A percentile compares a stretch with the other conserved stretches of the same genome.
Evolutionary conservation across 352 stramenopile species (phyloP).

Genomic region (Globisporangium carolinianum): DNA sequence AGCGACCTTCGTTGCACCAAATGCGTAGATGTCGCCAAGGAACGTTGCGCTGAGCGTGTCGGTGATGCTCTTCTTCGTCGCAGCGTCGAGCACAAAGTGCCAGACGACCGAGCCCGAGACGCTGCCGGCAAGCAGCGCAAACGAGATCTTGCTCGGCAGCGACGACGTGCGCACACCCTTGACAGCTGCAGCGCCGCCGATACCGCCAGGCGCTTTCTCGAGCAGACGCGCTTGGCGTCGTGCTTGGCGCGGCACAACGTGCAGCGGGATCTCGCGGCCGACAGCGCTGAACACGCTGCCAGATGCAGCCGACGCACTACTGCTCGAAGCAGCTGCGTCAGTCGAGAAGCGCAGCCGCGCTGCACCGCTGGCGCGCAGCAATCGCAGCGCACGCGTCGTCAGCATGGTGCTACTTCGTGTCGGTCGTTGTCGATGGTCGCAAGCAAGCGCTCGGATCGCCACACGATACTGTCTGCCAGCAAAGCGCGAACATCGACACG

Average conservation of each 20-base stretch:
- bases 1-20: constrained; percentile 54
- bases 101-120: constrained; percentile 60
- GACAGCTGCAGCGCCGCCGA: constrained; percentile 10
- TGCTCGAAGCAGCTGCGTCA: not conserved
- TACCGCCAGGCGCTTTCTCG: constrained; percentile 24
- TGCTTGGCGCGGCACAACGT: constrained; percentile 48
- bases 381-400: not conserved
- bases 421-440: too few species aligned
- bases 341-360: constrained; percentile 9
- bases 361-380: not conserved
- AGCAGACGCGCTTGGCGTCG: constrained; percentile 47
- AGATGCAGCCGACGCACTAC: not conserved
- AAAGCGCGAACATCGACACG: too few species aligned
- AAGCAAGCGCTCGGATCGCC: too few species aligned
- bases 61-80: constrained; percentile 33
- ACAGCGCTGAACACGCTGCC: constrained; percentile 19
- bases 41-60: constrained; percentile 46
- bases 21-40: constrained; percentile 57
- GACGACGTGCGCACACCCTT: constrained; percentile 68
- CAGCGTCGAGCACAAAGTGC: constrained; percentile 69
- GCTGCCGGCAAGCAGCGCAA: constrained; percentile 51
- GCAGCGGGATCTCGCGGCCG: constrained; percentile 48
- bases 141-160: constrained; percentile 64
- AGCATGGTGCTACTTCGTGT: not conserved
- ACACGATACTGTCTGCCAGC: too few species aligned